Conservation (phyloP, 306 rosid genomes). For the Pyrus communis region DNA sequence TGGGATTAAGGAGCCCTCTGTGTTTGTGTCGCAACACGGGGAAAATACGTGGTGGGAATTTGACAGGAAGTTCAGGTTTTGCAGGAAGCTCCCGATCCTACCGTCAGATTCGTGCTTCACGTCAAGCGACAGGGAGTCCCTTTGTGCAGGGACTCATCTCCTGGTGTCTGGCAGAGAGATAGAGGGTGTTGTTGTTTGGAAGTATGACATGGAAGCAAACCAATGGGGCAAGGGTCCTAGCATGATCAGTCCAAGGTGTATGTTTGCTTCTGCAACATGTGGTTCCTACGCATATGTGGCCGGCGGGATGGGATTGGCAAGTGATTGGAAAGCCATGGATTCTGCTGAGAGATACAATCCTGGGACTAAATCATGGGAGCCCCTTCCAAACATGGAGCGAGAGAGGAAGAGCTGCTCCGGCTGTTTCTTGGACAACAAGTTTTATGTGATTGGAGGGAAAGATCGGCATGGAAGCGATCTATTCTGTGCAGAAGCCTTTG, state of each 20-base stretch:
- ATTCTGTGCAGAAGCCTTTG: conserved; percentile 60
- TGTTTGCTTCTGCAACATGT: conserved; percentile 74
- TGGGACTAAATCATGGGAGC: conserved; percentile 41
- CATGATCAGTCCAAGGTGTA: conserved; percentile 61
- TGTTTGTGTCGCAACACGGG: conserved; percentile 61
- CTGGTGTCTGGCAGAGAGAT: conserved; percentile 61
- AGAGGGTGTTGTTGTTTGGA: conserved; percentile 56
- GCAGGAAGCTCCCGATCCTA: conserved; percentile 48
- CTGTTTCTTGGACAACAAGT: conserved; percentile 65
- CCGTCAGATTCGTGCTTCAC: conserved; percentile 48
- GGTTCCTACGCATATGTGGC: conserved; percentile 59
- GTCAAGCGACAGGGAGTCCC: conserved; percentile 60
- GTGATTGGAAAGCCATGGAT: conserved; percentile 26
- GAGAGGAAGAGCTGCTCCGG: conserved; percentile 62
- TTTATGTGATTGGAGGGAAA: conserved; percentile 72
- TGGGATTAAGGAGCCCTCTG: conserved; percentile 58
- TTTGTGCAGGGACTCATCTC: conserved; percentile 69
- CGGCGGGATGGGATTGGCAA: conserved; percentile 49
- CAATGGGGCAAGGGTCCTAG: conserved; percentile 65
- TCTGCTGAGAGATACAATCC: conserved; percentile 67
- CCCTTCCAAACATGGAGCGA: conserved; percentile 54
- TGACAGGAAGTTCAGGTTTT: conserved; percentile 45
- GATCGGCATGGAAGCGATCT: conserved; percentile 38
- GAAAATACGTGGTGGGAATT: conserved; percentile 70
- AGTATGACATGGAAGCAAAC: conserved; percentile 37